phyloP scores from a whole-genome alignment of 495 filamentous ascomycete genomes.

The Daldinia decipiens region DNA sequence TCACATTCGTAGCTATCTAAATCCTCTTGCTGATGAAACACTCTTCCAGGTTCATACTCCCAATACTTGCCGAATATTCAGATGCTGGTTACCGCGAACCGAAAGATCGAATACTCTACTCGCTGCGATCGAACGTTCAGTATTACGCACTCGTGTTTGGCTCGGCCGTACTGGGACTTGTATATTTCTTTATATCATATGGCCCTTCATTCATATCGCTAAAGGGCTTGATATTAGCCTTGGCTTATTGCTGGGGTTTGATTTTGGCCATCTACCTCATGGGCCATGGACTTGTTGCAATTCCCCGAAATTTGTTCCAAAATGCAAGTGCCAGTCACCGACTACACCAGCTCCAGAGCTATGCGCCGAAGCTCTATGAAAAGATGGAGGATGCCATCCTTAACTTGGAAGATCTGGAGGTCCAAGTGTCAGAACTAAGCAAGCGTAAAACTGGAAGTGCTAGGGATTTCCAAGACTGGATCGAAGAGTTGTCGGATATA shows the following conservation, averaged over 20 bases:
- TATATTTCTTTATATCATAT: constrained; percentile 85
- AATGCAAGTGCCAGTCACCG: constrained; percentile 77
- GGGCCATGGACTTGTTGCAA: constrained; percentile 94
- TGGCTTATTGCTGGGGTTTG: constrained; percentile 94
- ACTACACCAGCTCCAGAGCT: constrained; percentile 76
- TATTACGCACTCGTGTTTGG: constrained; percentile 85
- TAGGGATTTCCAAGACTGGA: constrained; percentile 88
- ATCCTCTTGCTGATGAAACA: constrained; percentile 19
- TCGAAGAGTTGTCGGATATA: constrained; percentile 85
- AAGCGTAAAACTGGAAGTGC: constrained; percentile 86
- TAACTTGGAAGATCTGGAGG: constrained; percentile 81
- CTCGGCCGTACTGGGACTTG: constrained; percentile 72
- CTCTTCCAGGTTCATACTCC: constrained; percentile 80
- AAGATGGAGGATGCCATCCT: constrained; percentile 85
- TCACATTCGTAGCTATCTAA: constrained; percentile 2
- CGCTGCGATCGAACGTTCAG: constrained; percentile 82
- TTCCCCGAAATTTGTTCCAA: constrained; percentile 81
- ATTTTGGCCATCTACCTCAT: constrained; percentile 93
- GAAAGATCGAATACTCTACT: constrained; percentile 80
- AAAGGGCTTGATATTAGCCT: constrained; percentile 87
- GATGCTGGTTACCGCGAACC: constrained; percentile 93
- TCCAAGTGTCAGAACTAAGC: constrained; percentile 78
- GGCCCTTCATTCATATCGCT: constrained; percentile 67
- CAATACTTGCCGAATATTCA: constrained; percentile 89
- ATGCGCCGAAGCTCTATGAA: constrained; percentile 85